A percentile compares a stretch with the other conserved stretches of the same genome.
These are phyloP conservation scores for Nadsonia fulvescens DNA, from an alignment of 805 yeast species.

Conservation along the genomic window DNA sequence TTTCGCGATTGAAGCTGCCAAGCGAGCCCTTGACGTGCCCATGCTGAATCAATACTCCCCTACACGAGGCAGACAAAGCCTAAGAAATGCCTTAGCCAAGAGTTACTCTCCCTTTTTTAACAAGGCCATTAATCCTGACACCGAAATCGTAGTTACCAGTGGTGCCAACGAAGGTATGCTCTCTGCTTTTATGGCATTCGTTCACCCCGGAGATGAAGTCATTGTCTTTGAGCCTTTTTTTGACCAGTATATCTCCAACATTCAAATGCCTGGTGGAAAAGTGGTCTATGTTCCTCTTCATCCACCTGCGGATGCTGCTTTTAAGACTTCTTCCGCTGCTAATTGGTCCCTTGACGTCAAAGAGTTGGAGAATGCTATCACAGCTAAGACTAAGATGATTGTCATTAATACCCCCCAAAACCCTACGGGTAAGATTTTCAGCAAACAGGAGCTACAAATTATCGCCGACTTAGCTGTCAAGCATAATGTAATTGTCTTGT, in stretches of 20 bases:
- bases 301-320: conserved; percentile 58
- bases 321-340: conserved; percentile 49
- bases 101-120: conserved; percentile 56
- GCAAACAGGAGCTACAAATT: conserved; percentile 48
- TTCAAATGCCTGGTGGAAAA: conserved; percentile 85
- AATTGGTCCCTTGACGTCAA: conserved; percentile 81
- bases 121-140: conserved; percentile 31
- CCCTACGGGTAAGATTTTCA: conserved; percentile 85
- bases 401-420: conserved; percentile 91
- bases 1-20: conserved; percentile 76
- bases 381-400: conserved; percentile 63
- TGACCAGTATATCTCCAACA: conserved; percentile 89
- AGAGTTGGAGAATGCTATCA: conserved; percentile 54
- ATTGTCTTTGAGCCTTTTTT: conserved; percentile 94
- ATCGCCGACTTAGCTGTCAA: conserved; percentile 76
- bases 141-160: conserved; percentile 67
- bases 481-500: conserved; percentile 62
- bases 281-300: conserved; percentile 73
- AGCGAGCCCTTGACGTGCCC: conserved; percentile 53
- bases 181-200: conserved; percentile 65
- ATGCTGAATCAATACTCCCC: conserved; percentile 83
- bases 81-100: conserved; percentile 49
- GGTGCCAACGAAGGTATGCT: conserved; percentile 97
- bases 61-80: conserved; percentile 67
- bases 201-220: conserved; percentile 82